These are phyloP conservation scores for Cylindrotheca fusiformis DNA, from an alignment of 108 stramenopile species.

Conservation along the genomic window DNA sequence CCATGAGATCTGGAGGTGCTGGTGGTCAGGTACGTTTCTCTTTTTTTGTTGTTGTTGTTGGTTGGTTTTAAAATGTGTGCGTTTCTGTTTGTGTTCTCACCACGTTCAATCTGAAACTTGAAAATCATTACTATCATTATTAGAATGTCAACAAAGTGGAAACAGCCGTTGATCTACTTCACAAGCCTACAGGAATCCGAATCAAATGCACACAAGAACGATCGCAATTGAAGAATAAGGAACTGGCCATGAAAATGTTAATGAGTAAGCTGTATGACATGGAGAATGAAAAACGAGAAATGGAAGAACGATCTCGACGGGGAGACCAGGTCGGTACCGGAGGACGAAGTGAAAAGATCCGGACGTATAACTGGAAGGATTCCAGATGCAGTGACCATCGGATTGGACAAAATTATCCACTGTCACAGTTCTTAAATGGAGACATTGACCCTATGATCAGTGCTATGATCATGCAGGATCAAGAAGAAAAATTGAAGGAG, in stretches of 20 bases:
- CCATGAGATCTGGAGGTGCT: constrained; percentile 91
- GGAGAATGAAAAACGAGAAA: constrained; percentile 81
- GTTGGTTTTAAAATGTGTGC: neutral
- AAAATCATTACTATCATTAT: too few species aligned
- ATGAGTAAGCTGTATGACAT: constrained; percentile 84
- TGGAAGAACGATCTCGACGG: constrained; percentile 73
- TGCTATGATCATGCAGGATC: constrained; percentile 78
- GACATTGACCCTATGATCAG: constrained; percentile 78
- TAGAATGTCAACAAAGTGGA: constrained; percentile 99
- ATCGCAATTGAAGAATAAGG: constrained; percentile 94
- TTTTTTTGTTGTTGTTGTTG: neutral
- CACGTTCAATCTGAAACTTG: neutral
- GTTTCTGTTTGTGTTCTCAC: neutral
- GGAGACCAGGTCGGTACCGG: constrained; percentile 93
- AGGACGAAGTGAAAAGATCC: constrained; percentile 92
- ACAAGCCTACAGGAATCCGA: constrained; percentile 95
- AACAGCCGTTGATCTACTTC: constrained; percentile 92
- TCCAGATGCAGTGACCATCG: constrained; percentile 94
- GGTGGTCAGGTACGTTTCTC: constrained; percentile 78
- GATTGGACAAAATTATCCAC: constrained; percentile 81
- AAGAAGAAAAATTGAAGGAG: constrained; percentile 67
- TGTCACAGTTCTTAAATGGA: constrained; percentile 69
- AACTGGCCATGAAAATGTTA: constrained; percentile 93
- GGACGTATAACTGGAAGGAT: constrained; percentile 99
- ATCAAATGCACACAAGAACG: constrained; percentile 97